Evolutionary conservation across 1,139 yeast genomes (phyloP).

Genomic region (Taphrina sp.): DNA sequence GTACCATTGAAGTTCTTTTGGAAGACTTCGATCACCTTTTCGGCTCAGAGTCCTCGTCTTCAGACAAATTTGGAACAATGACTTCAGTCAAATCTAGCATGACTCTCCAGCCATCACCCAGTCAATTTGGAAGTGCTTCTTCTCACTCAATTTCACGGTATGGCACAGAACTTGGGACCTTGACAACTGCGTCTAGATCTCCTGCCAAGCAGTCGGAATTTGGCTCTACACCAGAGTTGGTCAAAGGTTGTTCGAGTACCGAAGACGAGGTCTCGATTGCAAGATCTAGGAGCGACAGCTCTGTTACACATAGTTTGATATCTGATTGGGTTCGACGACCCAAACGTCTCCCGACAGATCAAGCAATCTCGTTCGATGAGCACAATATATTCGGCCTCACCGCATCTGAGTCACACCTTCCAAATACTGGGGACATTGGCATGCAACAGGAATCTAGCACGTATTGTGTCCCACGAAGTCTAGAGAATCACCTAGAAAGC

Average conservation of each 20-base stretch:
- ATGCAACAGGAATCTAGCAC: too few relatives aligned
- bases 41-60: background rate
- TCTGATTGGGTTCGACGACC: background rate
- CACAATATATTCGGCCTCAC: background rate
- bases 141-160: conserved; percentile 1
- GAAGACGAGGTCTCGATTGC: conserved; percentile 6
- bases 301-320: background rate
- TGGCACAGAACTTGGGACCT: background rate
- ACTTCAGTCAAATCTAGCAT: conserved; percentile 1
- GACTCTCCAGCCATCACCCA: background rate
- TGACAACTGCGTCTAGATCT: background rate
- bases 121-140: conserved; percentile 7
- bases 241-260: conserved; percentile 17
- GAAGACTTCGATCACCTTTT: conserved; percentile 8
- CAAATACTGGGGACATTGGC: too few relatives aligned
- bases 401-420: background rate
- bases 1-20: conserved; percentile 15
- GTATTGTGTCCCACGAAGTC: too few relatives aligned
- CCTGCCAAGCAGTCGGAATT: conserved; percentile 11
- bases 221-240: conserved; percentile 17
- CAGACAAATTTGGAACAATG: background rate
- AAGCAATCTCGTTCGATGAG: background rate
- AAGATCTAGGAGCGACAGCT: conserved; percentile 8
- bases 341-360: conserved; percentile 5
- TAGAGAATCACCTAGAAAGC: too few relatives aligned